Evolutionary conservation across 768 basidiomycete species (phyloP), one percentile per base, ranked within the genome.

Genomic region (Lentinula sp.): DNA sequence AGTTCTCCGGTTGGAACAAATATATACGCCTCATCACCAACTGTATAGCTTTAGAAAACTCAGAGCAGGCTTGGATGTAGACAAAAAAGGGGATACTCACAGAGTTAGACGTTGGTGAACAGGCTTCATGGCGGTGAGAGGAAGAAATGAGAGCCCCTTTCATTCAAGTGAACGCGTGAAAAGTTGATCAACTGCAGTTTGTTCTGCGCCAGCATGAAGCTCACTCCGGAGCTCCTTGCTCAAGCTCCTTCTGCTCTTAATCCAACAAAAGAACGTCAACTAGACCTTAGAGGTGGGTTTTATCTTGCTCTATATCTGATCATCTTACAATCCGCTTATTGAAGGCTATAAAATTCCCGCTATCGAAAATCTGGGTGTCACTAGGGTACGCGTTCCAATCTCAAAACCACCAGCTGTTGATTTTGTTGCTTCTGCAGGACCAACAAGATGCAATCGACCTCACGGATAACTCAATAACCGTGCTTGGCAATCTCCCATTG

Each of bases 351-450:
- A 93, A 84, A 95, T 95, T 66, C 93, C 94, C 58, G 85, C 90
- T 60, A 96, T 96, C 71, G 94, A 96, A 87, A 96, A 96, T 81
- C 82, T 96, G 66, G 94, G 93, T 80, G 90, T 95, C 64, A 93
- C 93, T 73, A 87, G 81, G 81, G 91, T 87, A 72, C 66, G 84
- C 73, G 43, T 61, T 55, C 66, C 64, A 51, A 52, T 35, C 60
- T 56, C 46, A 23, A 21, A 21, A 3, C 37, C 3, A 28, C 46
- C 16, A 48, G 9, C 9, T 18, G 7, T 48, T 48, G 16, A 45
- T 58, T 54, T 15, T 63, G 66, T 40, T 58, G 50, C 45, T 48
- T 40, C 46, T 62, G 32, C 68, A 94, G 90, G 94, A 96, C 77
- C 90, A 93, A 75, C 89, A 95, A 70, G 94, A 96, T 82, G 84